phyloP scores from a whole-genome alignment of 768 basidiomycete species.

The Harrya chromipes region DNA sequence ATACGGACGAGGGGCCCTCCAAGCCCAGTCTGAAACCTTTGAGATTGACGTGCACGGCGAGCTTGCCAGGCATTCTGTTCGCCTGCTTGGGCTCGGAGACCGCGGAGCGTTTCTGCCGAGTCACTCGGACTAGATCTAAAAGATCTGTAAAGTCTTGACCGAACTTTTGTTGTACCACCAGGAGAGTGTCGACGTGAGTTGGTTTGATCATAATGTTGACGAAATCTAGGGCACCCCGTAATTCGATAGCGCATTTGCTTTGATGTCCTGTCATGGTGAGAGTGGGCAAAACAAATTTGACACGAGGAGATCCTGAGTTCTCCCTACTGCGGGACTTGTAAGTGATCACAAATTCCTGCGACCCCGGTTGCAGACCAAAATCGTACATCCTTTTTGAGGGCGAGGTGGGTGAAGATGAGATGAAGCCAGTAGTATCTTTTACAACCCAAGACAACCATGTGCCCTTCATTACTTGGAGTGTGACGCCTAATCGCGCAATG shows the following conservation, averaged over 20 bases:
- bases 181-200: slow-evolving; percentile 77
- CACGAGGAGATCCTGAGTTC: slow-evolving; percentile 42
- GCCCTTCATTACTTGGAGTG: slow-evolving; percentile 82
- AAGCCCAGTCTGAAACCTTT: slow-evolving; percentile 79
- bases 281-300: slow-evolving; percentile 66
- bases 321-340: slow-evolving; percentile 38
- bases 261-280: slow-evolving; percentile 63
- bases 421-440: slow-evolving; percentile 46
- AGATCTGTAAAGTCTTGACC: slow-evolving; percentile 87
- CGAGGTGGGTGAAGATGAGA: slow-evolving; percentile 38
- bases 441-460: slow-evolving; percentile 83
- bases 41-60: slow-evolving; percentile 59
- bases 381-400: slow-evolving; percentile 35
- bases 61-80: slow-evolving; percentile 28
- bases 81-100: slow-evolving; percentile 5
- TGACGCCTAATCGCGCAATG: slow-evolving; percentile 50
- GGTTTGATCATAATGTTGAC: slow-evolving; percentile 76
- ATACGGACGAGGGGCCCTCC: slow-evolving; percentile 67
- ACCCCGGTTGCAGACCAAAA: slow-evolving; percentile 65
- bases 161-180: slow-evolving; percentile 85
- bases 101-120: slow-evolving; percentile 36
- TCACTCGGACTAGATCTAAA: slow-evolving; percentile 61
- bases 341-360: slow-evolving; percentile 59
- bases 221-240: slow-evolving; percentile 61
- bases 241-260: slow-evolving; percentile 42